These are phyloP conservation scores for Staphylotrichum longicolle DNA, from an alignment of 495 filamentous ascomycete genomes.

Conservation along the genomic window DNA sequence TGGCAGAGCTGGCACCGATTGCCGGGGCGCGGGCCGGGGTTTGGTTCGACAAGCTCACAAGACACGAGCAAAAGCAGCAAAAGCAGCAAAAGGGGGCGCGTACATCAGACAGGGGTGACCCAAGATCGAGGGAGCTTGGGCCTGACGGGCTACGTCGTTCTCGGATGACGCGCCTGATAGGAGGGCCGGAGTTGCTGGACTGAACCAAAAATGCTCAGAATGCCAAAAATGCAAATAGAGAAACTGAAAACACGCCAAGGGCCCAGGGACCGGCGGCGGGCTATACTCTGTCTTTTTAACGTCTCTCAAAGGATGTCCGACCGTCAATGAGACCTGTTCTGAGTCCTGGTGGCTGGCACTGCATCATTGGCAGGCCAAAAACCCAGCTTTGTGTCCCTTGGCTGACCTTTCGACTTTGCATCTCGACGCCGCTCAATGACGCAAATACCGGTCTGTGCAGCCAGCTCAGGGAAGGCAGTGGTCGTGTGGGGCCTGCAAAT, in stretches of 20 bases:
- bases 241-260: no score
- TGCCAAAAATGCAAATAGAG: no score
- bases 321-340: not conserved
- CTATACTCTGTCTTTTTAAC: not conserved
- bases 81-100: no score
- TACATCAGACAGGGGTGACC: no score
- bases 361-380: not conserved
- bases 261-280: no score
- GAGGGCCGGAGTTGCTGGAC: no score
- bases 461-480: no score
- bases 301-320: not conserved
- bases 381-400: not conserved
- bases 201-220: no score
- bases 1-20: no score
- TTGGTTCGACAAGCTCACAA: no score
- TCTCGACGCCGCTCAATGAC: conserved; percentile 2
- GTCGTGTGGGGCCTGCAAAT: conserved; percentile 4
- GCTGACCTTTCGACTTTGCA: not conserved
- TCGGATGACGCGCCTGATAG: conserved; percentile 2
- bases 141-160: conserved; percentile 10
- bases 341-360: not conserved
- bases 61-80: no score
- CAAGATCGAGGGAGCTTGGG: not conserved
- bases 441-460: not conserved
- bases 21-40: no score